phyloP scores from a whole-genome alignment of 345 rosid species.

The Lepidium didymum region DNA sequence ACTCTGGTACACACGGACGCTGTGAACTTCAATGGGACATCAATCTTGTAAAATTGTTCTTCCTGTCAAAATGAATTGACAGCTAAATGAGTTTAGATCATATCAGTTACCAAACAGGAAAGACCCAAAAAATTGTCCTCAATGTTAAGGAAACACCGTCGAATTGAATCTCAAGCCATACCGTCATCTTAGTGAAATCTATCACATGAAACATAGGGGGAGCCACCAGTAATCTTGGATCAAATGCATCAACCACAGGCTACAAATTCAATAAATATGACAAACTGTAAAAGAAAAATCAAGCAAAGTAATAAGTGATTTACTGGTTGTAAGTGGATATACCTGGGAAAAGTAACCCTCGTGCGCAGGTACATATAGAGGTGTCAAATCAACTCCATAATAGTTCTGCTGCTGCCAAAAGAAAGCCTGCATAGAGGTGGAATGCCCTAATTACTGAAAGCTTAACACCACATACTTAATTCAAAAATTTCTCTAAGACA shows the following conservation, averaged over 20 bases:
- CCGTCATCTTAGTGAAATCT: constrained; percentile 74
- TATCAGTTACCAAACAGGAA: neutral
- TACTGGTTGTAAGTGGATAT: neutral
- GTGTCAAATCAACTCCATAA: constrained; percentile 83
- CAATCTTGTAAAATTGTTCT: constrained; percentile 76
- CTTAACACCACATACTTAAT: neutral
- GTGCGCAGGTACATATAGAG: constrained; percentile 69
- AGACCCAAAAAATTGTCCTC: neutral
- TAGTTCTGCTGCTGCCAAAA: constrained; percentile 96
- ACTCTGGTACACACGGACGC: constrained; percentile 78
- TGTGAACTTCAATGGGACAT: constrained; percentile 71
- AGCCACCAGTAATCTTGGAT: constrained; percentile 90
- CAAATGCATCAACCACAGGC: constrained; percentile 99
- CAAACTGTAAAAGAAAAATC: neutral
- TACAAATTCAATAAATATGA: constrained; percentile 19
- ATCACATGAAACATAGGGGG: constrained; percentile 59
- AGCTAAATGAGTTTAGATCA: neutral
- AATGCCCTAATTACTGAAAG: neutral
- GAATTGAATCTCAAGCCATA: constrained; percentile 13
- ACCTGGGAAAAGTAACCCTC: constrained; percentile 97
- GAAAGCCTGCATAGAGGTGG: constrained; percentile 54
- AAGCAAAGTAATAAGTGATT: neutral
- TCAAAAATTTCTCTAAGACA: neutral
- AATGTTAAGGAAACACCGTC: neutral
- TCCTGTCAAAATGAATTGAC: constrained; percentile 48